These are phyloP conservation scores for Lachnellula willkommii DNA, from an alignment of 2,329 filamentous ascomycete genomes.

Conservation along the genomic window DNA sequence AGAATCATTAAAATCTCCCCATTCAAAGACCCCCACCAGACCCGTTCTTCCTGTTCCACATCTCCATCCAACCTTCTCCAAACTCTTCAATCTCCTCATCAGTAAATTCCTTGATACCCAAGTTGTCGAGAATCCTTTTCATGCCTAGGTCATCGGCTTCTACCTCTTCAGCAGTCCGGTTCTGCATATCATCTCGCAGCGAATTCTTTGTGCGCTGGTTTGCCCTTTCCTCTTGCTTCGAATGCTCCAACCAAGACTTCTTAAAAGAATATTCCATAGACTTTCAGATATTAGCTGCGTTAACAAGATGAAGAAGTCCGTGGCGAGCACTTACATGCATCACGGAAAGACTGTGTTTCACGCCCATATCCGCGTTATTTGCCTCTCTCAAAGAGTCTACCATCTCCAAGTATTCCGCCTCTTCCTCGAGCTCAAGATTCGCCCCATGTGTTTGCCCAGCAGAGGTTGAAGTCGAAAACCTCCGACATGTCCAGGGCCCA, in stretches of 20 bases:
- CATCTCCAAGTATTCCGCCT: slow-evolving; percentile 1
- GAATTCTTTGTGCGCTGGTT: not conserved
- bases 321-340: slow-evolving; percentile 3
- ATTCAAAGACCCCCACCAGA: not conserved
- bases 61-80: not conserved
- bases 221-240: not conserved
- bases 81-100: not conserved
- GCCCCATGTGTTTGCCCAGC: not conserved
- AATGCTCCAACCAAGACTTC: not conserved
- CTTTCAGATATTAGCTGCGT: not conserved
- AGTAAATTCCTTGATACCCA: not conserved
- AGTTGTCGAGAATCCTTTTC: not conserved
- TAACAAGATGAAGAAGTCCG: not conserved
- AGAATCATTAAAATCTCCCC: no score
- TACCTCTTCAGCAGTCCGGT: not conserved
- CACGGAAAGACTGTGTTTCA: not conserved
- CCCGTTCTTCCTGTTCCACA: not conserved
- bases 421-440: not conserved
- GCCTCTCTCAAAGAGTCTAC: not conserved
- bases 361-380: not conserved
- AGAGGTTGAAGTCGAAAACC: not conserved
- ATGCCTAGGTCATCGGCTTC: not conserved
- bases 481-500: slow-evolving; percentile 9
- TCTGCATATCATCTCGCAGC: not conserved
- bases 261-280: not conserved